Evolutionary conservation across 2,329 filamentous ascomycete genomes (phyloP), one percentile per base, ranked within the genome.

Genomic region (Neonectria magnoliae): DNA sequence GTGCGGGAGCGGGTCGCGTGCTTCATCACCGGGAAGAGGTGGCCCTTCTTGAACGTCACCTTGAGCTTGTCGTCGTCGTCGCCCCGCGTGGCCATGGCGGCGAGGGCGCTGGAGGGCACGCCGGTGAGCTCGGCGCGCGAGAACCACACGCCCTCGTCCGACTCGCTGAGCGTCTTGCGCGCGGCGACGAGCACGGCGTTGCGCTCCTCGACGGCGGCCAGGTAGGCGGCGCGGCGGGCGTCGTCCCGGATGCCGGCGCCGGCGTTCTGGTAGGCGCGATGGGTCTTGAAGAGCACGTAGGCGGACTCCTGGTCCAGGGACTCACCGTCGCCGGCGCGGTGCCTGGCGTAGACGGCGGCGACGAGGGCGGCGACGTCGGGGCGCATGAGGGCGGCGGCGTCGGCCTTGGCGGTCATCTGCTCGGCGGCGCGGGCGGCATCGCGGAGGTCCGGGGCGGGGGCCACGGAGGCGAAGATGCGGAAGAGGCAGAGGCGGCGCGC

Each of bases 391-490:
- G 54, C 57, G 2, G 57, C 67, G 1, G 70, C 61, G 13, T 50
- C 41, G 1, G 72, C 73, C 7, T 67, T 68, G 3, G 71, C 59
- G 3, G 64, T 62, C 45, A 70, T 62, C 50, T 71, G 68, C 48
- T 75, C 72, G 2, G 69, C 71, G 36, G 68, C 65, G 22, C 73
- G 72, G 1, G 71, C 71, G 5, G 74, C 74, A 60, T 76, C 74
- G 5, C 74, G 74, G 4, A 76, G 68, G 3, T 67, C 65, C 27
- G 64, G 56, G 25, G 68, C 60, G 14, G 68, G 64, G 2, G 73
- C 70, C 8, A 75, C 74, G 2, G 74, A 74, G 62, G 66, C 70
- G 33, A 75, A 71, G 20, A 76, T 68, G 18, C 69, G 68, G 22
- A 70, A 66, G 16, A 73, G 60, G 18, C 62, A 60, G 2, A 67